Conservation (phyloP, 768 basidiomycete genomes). For the Russula lepida region DNA sequence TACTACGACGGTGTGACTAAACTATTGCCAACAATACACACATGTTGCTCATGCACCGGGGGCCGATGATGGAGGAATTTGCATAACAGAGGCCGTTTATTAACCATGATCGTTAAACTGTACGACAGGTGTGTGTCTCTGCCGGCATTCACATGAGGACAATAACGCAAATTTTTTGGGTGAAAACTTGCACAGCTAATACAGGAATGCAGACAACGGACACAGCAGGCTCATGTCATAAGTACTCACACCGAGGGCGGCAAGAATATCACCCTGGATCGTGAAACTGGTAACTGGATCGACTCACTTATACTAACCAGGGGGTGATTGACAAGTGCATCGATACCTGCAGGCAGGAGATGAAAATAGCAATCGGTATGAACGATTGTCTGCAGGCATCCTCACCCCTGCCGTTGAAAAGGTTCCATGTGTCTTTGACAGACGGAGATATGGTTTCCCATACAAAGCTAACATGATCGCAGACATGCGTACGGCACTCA, state of each 20-base stretch:
- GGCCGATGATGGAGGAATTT: constrained; percentile 80
- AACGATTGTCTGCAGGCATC: constrained; percentile 1
- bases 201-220: constrained; percentile 69
- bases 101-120: constrained; percentile 61
- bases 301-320: constrained; percentile 67
- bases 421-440: constrained; percentile 76
- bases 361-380: constrained; percentile 9
- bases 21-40: background rate
- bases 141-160: constrained; percentile 8
- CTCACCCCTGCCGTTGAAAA: constrained; percentile 62
- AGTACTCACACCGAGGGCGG: constrained; percentile 69
- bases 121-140: constrained; percentile 72
- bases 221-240: constrained; percentile 69
- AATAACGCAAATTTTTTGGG: background rate
- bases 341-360: constrained; percentile 36
- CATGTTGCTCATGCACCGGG: constrained; percentile 48
- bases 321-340: constrained; percentile 77
- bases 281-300: constrained; percentile 4
- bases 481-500: constrained; percentile 25
- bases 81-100: constrained; percentile 67
- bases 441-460: constrained; percentile 72
- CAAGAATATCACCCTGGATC: background rate
- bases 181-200: constrained; percentile 50
- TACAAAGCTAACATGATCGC: constrained; percentile 50
- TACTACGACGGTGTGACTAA: constrained; percentile 2